Conservation (phyloP, 208 protist genomes). For the Crithidia mellificae region DNA sequence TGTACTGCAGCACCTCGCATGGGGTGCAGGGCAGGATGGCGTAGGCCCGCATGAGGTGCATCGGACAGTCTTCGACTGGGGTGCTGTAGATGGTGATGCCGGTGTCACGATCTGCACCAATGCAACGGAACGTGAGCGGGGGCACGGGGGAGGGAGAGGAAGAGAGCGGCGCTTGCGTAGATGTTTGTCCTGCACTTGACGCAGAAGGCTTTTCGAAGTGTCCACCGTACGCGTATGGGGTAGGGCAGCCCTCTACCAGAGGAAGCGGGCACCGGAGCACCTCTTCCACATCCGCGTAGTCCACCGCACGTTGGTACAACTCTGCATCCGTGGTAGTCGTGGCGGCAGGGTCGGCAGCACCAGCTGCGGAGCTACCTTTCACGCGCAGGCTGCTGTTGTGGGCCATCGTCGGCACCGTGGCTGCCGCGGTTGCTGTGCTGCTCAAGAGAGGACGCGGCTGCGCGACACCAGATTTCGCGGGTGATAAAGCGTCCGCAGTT, state of each 20-base stretch:
- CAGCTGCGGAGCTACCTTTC: too few species aligned
- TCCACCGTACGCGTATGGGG: constrained; percentile 14
- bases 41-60: constrained; percentile 78
- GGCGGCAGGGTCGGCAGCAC: neutral
- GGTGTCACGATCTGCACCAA: constrained; percentile 41
- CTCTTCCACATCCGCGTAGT: constrained; percentile 50
- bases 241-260: constrained; percentile 32
- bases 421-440: neutral
- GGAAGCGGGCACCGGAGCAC: constrained; percentile 40
- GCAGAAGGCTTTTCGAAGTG: neutral
- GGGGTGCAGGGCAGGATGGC: constrained; percentile 63
- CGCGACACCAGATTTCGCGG: too few species aligned
- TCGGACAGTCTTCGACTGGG: constrained; percentile 56
- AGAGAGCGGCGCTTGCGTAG: neutral
- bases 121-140: constrained; percentile 44
- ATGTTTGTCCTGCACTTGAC: neutral
- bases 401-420: neutral
- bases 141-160: neutral
- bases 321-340: constrained; percentile 31
- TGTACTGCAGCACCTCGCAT: constrained; percentile 52
- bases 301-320: constrained; percentile 49
- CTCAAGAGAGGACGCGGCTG: too few species aligned
- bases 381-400: too few species aligned
- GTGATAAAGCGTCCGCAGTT: too few species aligned
- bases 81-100: constrained; percentile 61